Evolutionary conservation across 2,329 filamentous ascomycete genomes (phyloP).

Genomic region (Fonsecaea pugnacius): DNA sequence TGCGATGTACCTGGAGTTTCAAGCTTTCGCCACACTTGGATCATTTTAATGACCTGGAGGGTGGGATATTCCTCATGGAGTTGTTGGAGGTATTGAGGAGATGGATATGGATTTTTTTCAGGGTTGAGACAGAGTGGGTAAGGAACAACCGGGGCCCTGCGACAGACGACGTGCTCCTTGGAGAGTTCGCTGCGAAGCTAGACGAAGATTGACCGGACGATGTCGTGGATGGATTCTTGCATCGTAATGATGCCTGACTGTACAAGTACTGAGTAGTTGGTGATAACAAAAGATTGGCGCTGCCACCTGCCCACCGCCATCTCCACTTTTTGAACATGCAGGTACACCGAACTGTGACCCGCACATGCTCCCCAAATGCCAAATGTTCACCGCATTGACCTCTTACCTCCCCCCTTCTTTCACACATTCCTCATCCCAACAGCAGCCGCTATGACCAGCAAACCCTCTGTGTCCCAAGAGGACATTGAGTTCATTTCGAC

Average conservation of each 20-base stretch:
- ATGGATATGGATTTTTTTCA: constrained; percentile 71
- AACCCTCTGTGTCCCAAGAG: constrained; percentile 51
- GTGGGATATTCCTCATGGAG: constrained; percentile 85
- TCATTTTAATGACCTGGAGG: constrained; percentile 83
- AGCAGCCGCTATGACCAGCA: constrained; percentile 43
- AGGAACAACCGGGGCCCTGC: constrained; percentile 60
- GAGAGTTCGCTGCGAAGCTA: constrained; percentile 70
- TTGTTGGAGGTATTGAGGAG: constrained; percentile 82
- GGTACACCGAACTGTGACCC: constrained; percentile 2
- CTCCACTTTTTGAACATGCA: constrained; percentile 11
- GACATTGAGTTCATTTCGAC: constrained; percentile 63
- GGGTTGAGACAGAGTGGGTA: constrained; percentile 44
- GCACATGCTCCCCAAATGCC: constrained; percentile 2
- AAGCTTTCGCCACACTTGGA: constrained; percentile 83
- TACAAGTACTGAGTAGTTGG: background rate
- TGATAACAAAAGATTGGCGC: background rate
- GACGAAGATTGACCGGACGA: constrained; percentile 58
- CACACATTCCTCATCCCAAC: constrained; percentile 32
- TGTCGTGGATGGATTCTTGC: background rate
- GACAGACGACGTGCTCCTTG: constrained; percentile 73
- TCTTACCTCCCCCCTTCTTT: constrained; percentile 6
- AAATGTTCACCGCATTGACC: constrained; percentile 16
- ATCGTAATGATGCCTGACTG: background rate
- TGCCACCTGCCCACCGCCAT: background rate
- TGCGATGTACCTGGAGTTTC: constrained; percentile 89